These are phyloP conservation scores for Gastrodia elata DNA, from an alignment of 106 monocot species.

Conservation along the genomic window DNA sequence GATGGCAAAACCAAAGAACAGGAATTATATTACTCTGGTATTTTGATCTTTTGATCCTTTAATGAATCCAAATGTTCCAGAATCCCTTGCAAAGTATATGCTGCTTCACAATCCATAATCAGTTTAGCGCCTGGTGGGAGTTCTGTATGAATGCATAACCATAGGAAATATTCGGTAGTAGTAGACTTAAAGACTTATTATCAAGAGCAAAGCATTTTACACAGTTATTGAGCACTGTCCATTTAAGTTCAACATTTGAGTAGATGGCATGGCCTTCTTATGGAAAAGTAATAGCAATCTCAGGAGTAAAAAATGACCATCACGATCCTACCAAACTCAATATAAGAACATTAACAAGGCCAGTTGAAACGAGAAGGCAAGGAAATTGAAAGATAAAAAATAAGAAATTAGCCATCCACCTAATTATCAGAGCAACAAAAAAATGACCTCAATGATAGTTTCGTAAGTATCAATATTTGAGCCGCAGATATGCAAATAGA, in stretches of 20 bases:
- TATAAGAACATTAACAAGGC: neutral
- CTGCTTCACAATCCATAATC: slow-evolving; percentile 65
- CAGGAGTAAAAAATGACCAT: neutral
- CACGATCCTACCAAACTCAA: neutral
- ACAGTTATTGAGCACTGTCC: neutral
- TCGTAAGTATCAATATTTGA: too few relatives aligned
- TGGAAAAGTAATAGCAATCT: slow-evolving; percentile 1
- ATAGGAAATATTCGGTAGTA: neutral
- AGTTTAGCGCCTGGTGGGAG: slow-evolving; percentile 40
- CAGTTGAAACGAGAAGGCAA: neutral
- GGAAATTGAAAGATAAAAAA: slow-evolving; percentile 1
- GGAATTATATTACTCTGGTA: slow-evolving; percentile 31
- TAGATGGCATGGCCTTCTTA: neutral
- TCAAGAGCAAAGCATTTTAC: neutral
- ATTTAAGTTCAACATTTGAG: neutral
- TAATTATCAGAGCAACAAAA: neutral
- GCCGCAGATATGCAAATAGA: too few relatives aligned
- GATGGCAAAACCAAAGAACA: neutral
- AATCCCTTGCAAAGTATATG: slow-evolving; percentile 40
- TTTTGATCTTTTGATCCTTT: slow-evolving; percentile 48
- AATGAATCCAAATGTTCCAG: slow-evolving; percentile 40
- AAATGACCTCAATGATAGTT: neutral
- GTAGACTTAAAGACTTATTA: neutral
- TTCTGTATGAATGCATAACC: slow-evolving; percentile 24
- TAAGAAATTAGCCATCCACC: slow-evolving; percentile 3